Percentiles rank a stretch among this genome's conserved stretches.
These are phyloP conservation scores for Westerdykella ornata DNA, from an alignment of 2,329 filamentous ascomycete genomes.

Conservation along the genomic window DNA sequence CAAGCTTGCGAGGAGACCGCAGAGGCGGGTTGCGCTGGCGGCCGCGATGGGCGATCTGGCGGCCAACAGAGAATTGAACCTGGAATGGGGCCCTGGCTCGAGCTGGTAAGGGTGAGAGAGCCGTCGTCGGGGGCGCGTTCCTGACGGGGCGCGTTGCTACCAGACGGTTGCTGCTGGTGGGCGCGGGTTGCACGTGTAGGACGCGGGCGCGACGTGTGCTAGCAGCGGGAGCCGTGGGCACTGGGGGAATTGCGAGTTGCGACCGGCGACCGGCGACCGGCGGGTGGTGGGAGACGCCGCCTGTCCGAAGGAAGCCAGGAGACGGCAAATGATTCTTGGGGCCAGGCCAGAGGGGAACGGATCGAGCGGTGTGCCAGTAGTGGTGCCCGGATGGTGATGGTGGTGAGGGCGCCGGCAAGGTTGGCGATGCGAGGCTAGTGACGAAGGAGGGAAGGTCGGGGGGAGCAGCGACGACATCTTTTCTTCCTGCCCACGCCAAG, in stretches of 20 bases:
- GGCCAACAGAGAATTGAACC: no score
- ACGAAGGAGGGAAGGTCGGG: background rate
- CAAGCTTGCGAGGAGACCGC: background rate
- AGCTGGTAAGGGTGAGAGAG: conserved; percentile 22
- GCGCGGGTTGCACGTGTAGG: background rate
- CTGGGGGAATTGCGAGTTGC: background rate
- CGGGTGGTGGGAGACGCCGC: no score
- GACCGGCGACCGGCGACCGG: no score
- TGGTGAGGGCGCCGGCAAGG: background rate
- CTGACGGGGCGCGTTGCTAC: background rate
- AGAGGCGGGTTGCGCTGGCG: background rate
- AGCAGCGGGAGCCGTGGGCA: background rate
- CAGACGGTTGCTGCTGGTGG: background rate
- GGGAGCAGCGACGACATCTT: background rate
- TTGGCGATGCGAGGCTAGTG: background rate
- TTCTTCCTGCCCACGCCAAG: background rate
- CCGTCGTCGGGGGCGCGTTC: conserved; percentile 8
- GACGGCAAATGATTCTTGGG: no score
- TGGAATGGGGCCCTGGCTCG: no score
- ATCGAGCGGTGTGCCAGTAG: no score
- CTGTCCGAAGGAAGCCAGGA: no score
- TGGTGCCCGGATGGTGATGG: no score
- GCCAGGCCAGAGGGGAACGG: no score
- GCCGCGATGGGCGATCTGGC: conserved; percentile 1
- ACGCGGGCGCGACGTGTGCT: background rate